Base-by-base conservation (phyloP, 345 rosid species). In the Aethionema arabicum region DNA sequence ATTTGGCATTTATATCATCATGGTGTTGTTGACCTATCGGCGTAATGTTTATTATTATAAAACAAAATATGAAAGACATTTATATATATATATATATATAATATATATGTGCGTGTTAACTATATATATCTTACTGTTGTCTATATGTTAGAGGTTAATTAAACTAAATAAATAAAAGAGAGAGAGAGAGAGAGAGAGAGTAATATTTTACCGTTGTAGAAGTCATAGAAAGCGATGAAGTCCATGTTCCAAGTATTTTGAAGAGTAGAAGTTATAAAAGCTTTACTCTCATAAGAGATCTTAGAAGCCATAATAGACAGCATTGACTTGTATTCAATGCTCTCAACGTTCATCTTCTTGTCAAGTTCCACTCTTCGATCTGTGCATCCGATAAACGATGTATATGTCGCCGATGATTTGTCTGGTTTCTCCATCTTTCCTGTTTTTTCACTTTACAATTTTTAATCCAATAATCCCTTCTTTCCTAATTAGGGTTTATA, bases 261-360 rank as follows among this genome's bases (percentile, higher is more conserved):
- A 54, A 80, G 56, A 2, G 60, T 36, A 49, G 74, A 59, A 32
- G 66, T 33, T 56, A 77, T 58, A 56, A 73, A 80, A 45, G 78
- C 43, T 67, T 69, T 51, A 56, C 68, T 78, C 62, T 80, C 87
- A 49, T 82, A 85, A 5, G 83, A 41, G 6, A 82, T 7, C 61
- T 85, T 85, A 46, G 87, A 51, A 50, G 87, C 85, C 85, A 82
- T 85, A 4, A 77, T 61, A 8, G 85, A 74, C 16, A 85, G 55
- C 36, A 69, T 63, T 5, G 83, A 60, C 45, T 73, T 73, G 66
- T 85, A 82, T 38, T 56, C 74, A 7, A 40, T 43, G 46, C 61
- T 62, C 5, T 52, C 77, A n/a, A 52, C 78, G 37, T 5, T 44
- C 9, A 81, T 66, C 29, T 53, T 68, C 30, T 44, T 33, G 69